Evolutionary conservation across 1,284 basidiomycete genomes (phyloP).

Genomic region (Naganishia sp.): DNA sequence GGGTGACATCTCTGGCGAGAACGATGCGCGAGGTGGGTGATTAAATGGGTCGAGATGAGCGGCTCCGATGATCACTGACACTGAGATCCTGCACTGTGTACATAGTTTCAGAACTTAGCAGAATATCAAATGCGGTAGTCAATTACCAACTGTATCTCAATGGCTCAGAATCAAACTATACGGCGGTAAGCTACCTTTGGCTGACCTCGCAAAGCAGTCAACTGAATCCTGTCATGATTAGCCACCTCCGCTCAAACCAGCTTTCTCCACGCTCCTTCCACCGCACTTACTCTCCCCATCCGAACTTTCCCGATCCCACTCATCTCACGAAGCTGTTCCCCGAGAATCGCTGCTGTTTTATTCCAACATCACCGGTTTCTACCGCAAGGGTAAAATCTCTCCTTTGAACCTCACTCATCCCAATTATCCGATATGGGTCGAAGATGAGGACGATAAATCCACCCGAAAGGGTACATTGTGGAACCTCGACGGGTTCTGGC

Average conservation of each 20-base stretch:
- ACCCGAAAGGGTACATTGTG: neutral
- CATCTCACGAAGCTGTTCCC: neutral
- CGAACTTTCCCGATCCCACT: constrained; percentile 31
- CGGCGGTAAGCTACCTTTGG: constrained; percentile 17
- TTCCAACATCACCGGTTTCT: constrained; percentile 53
- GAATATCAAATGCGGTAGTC: constrained; percentile 18
- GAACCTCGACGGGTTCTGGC: constrained; percentile 8
- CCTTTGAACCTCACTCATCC: constrained; percentile 39
- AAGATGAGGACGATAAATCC: neutral
- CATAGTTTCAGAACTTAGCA: constrained; percentile 22
- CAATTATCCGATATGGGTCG: constrained; percentile 8
- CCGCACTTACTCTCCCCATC: constrained; percentile 36
- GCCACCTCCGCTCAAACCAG: constrained; percentile 38
- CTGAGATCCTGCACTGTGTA: neutral
- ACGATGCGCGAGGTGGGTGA: constrained; percentile 11
- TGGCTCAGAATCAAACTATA: constrained; percentile 31
- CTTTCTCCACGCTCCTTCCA: constrained; percentile 41
- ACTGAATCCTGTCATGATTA: constrained; percentile 23
- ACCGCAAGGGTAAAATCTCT: constrained; percentile 44
- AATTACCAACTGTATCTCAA: constrained; percentile 31
- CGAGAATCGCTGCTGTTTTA: constrained; percentile 38
- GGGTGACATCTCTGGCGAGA: constrained; percentile 11
- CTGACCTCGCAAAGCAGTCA: neutral
- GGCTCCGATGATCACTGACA: neutral
- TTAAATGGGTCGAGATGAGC: neutral